Evolutionary conservation across 805 yeast genomes (phyloP).

Genomic region (Schwanniomyces vanrijiae): DNA sequence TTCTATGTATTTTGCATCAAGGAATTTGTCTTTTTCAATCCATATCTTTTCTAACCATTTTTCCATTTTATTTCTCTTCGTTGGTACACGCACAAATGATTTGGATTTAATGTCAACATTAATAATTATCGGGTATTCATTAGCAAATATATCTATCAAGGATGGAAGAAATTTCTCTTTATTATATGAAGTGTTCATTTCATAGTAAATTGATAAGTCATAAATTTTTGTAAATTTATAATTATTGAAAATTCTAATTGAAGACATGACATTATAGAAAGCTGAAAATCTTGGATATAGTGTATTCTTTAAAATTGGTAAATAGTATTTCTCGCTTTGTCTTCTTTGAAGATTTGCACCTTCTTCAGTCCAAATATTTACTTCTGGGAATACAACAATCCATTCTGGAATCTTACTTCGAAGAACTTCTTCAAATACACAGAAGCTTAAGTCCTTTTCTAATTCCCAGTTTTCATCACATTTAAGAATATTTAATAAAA

Average conservation of each 20-base stretch:
- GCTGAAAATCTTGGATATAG: constrained; percentile 77
- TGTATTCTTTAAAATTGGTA: constrained; percentile 60
- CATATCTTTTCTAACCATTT: constrained; percentile 77
- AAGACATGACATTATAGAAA: constrained; percentile 49
- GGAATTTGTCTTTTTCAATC: constrained; percentile 60
- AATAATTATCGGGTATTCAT: constrained; percentile 30
- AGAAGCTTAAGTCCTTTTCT: constrained; percentile 33
- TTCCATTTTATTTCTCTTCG: constrained; percentile 56
- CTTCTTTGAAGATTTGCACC: constrained; percentile 50
- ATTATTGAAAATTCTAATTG: constrained; percentile 30
- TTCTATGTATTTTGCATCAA: constrained; percentile 15
- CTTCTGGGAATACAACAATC: constrained; percentile 84
- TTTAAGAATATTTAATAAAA: constrained; percentile 47
- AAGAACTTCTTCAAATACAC: constrained; percentile 35
- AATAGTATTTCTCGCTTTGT: constrained; percentile 53
- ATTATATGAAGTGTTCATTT: constrained; percentile 8
- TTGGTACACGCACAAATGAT: constrained; percentile 48
- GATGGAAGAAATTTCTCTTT: constrained; percentile 18
- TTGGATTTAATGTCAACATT: constrained; percentile 50
- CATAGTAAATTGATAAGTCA: constrained; percentile 55
- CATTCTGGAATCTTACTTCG: constrained; percentile 50
- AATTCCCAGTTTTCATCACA: constrained; percentile 74
- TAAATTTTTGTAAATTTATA: constrained; percentile 47
- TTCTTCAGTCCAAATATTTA: constrained; percentile 60
- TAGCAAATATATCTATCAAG: constrained; percentile 30